phyloP scores from a whole-genome alignment of 78 protist genomes.

The Corallochytrium limacisporum region DNA sequence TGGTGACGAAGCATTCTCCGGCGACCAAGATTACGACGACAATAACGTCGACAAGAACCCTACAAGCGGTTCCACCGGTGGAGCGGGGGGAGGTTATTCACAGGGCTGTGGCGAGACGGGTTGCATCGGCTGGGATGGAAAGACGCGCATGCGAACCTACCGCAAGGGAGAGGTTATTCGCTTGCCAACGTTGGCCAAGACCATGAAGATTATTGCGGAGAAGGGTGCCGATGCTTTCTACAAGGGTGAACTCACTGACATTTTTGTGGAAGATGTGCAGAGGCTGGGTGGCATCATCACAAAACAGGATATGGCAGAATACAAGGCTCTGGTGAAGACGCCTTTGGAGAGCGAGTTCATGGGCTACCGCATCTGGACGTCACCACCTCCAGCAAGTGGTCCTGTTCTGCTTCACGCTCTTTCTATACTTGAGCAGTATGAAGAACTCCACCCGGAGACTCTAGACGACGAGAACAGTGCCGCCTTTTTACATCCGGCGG shows the following conservation, averaged over 20 bases:
- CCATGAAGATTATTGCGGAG: neutral
- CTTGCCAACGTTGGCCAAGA: constrained; percentile 3
- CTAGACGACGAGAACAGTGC: neutral
- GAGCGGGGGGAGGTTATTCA: no score
- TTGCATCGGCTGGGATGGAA: no score
- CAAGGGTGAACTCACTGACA: constrained; percentile 1
- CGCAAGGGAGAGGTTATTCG: no score
- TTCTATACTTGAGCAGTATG: neutral
- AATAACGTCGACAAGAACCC: no score
- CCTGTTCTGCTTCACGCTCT: neutral
- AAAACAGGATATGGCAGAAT: neutral
- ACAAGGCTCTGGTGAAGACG: neutral
- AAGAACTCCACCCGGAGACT: neutral
- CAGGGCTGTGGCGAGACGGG: no score
- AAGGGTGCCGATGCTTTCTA: neutral
- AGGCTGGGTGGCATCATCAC: constrained; percentile 4
- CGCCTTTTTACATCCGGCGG: neutral
- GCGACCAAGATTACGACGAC: no score
- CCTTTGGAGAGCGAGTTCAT: neutral
- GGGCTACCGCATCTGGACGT: neutral
- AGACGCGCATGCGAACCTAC: no score
- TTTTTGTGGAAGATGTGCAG: neutral
- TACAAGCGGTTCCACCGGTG: no score
- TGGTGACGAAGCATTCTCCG: no score
- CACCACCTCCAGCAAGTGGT: constrained; percentile 3